These are phyloP conservation scores for Kwoniella botswanensis DNA, from an alignment of 768 basidiomycete species.

Conservation along the genomic window DNA sequence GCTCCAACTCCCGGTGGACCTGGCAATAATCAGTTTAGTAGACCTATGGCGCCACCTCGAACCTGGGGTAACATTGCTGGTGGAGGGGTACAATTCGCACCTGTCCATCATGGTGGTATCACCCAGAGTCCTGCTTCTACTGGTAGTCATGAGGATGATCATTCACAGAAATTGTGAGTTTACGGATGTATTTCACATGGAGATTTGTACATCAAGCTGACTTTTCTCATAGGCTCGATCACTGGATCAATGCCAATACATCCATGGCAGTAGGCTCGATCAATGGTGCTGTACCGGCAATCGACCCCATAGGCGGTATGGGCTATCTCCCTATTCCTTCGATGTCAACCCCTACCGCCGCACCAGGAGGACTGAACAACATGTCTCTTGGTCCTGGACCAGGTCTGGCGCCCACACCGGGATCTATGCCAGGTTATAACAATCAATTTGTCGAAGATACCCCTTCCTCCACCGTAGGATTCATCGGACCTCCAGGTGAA, in stretches of 20 bases:
- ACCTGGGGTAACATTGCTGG: constrained; percentile 18
- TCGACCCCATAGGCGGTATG: constrained; percentile 26
- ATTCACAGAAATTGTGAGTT: constrained; percentile 54
- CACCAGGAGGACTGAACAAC: constrained; percentile 14
- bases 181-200: too few species aligned
- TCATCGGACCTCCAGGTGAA: constrained; percentile 11
- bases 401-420: constrained; percentile 16
- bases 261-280: constrained; percentile 51
- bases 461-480: background rate
- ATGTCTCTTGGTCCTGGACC: constrained; percentile 13
- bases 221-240: constrained; percentile 41
- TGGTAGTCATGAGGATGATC: constrained; percentile 53
- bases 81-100: constrained; percentile 13
- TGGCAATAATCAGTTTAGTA: background rate
- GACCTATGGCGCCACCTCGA: constrained; percentile 20
- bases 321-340: constrained; percentile 29
- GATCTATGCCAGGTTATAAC: background rate
- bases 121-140: constrained; percentile 37
- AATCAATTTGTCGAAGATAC: constrained; percentile 13
- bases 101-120: constrained; percentile 26
- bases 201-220: too few species aligned
- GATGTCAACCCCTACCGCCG: constrained; percentile 7
- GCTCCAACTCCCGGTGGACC: constrained; percentile 27
- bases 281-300: constrained; percentile 30
- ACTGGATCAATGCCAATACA: constrained; percentile 55